A percentile compares a stretch with the other conserved stretches of the same genome.
phyloP scores from a whole-genome alignment of 208 protist species.

The Crithidia expoeki region DNA sequence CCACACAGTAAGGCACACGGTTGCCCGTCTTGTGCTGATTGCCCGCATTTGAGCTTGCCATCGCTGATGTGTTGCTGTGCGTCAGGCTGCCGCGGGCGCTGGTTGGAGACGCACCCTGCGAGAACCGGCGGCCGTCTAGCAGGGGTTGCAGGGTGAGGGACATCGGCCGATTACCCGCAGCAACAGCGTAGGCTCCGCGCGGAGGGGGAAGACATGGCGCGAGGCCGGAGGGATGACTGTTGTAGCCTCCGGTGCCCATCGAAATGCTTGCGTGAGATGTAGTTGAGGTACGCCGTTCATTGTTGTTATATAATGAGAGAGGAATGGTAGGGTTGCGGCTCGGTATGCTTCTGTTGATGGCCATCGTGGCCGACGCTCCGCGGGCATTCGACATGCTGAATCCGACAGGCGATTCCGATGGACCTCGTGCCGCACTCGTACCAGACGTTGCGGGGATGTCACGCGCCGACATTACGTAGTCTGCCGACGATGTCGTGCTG shows the following conservation, averaged over 20 bases:
- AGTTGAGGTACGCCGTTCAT: background rate
- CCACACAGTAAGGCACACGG: too few species aligned
- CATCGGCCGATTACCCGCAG: background rate
- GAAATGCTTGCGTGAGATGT: background rate
- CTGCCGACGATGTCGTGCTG: background rate
- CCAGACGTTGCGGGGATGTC: background rate
- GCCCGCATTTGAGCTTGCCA: background rate
- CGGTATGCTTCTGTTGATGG: background rate
- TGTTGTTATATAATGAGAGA: background rate
- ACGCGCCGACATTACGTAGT: background rate
- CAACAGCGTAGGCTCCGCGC: background rate
- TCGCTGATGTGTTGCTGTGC: background rate
- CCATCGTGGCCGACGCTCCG: background rate
- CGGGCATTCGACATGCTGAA: background rate
- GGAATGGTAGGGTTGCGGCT: background rate
- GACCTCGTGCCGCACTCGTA: background rate
- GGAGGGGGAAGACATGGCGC: background rate
- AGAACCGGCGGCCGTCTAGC: background rate
- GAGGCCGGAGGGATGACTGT: background rate
- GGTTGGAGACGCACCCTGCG: background rate
- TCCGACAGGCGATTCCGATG: slow-evolving; percentile 6
- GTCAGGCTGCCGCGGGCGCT: background rate
- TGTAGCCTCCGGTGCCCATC: slow-evolving; percentile 1
- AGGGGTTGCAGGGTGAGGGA: slow-evolving; percentile 6
- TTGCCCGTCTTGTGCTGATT: too few species aligned